Evolutionary conservation across 164 flowering plant genomes (phyloP).

Genomic region (Akebia trifoliata): DNA sequence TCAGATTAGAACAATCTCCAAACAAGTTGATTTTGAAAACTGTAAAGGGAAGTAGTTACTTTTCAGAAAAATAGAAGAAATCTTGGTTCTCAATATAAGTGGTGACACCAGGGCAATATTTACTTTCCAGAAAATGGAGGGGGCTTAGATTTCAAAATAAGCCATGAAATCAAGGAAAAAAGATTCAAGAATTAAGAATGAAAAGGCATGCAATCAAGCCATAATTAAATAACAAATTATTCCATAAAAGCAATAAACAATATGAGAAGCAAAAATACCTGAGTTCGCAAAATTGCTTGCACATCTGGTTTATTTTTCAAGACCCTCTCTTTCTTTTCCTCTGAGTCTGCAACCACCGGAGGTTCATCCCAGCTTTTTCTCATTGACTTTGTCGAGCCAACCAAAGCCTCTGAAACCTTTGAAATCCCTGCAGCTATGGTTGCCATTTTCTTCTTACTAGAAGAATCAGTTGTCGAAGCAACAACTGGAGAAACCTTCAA

Average conservation of each 20-base stretch:
- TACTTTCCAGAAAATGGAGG: no score
- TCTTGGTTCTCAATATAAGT: no score
- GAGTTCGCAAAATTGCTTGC: constrained; percentile 71
- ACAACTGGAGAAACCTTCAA: constrained; percentile 54
- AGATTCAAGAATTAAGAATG: not conserved
- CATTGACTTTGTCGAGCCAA: constrained; percentile 43
- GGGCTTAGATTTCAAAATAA: not conserved
- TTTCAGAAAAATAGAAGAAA: no score
- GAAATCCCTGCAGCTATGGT: constrained; percentile 60
- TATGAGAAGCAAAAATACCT: constrained; percentile 34
- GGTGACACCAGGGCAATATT: no score
- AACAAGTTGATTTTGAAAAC: no score
- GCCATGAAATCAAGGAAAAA: not conserved
- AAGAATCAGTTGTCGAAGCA: constrained; percentile 35
- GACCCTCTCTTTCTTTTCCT: constrained; percentile 46
- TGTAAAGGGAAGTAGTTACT: no score
- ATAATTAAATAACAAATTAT: no score
- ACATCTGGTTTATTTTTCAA: constrained; percentile 51
- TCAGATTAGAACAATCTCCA: no score
- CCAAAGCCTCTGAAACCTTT: constrained; percentile 61
- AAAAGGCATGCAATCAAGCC: not conserved
- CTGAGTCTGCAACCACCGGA: constrained; percentile 22
- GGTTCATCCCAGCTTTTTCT: constrained; percentile 89
- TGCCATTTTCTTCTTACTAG: constrained; percentile 70
- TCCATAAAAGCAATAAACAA: not conserved